Conservation (phyloP, 495 filamentous ascomycete species). For the Podospora sp. region DNA sequence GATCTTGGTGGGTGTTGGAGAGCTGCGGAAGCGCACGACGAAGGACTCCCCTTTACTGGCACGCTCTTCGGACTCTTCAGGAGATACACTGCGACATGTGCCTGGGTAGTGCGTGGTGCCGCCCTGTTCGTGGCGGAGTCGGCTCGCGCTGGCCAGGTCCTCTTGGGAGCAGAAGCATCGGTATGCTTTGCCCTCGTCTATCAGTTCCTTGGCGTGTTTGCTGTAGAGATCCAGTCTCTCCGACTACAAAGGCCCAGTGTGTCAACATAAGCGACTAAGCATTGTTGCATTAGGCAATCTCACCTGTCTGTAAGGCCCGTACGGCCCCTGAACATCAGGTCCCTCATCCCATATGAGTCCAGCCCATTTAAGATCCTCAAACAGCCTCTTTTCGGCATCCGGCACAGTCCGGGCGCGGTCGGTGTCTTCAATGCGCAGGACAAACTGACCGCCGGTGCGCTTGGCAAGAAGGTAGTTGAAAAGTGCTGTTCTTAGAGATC, state of each 20-base stretch:
- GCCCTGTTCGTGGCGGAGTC: conserved; percentile 59
- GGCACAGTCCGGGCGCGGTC: conserved; percentile 69
- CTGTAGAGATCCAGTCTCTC: conserved; percentile 76
- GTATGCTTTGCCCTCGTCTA: conserved; percentile 76
- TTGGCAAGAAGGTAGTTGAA: conserved; percentile 91
- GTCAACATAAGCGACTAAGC: not conserved
- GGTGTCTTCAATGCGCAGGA: conserved; percentile 92
- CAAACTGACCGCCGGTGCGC: conserved; percentile 86
- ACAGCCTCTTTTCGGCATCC: conserved; percentile 75
- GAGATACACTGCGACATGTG: conserved; percentile 67
- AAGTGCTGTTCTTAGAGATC: conserved; percentile 85
- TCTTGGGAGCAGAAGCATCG: conserved; percentile 87
- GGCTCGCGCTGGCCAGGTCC: conserved; percentile 65
- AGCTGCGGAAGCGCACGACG: conserved; percentile 73
- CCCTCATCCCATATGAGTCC: conserved; percentile 96
- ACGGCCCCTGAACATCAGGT: conserved; percentile 74
- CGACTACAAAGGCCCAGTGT: conserved; percentile 58
- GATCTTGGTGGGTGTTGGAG: conserved; percentile 60
- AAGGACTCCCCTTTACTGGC: conserved; percentile 69
- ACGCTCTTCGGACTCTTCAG: conserved; percentile 67
- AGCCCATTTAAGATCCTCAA: conserved; percentile 82
- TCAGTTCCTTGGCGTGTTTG: conserved; percentile 68
- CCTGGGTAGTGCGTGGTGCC: conserved; percentile 74
- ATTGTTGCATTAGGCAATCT: not conserved
- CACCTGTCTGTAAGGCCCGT: conserved; percentile 87